Base-by-base conservation (phyloP, 1,284 basidiomycete genomes). In the Kwoniella shivajii region DNA sequence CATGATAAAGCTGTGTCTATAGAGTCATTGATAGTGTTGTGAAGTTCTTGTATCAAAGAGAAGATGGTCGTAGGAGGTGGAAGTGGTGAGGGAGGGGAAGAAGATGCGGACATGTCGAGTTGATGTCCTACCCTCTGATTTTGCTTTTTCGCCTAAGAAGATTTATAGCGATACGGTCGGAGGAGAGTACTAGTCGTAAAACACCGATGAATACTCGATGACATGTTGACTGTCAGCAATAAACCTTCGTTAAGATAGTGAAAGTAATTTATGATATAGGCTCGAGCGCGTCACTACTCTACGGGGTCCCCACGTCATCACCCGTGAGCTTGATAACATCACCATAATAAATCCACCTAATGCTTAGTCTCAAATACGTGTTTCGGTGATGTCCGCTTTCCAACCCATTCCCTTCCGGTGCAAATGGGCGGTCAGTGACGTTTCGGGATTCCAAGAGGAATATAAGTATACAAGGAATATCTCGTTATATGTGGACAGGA, bases 1-100 rank as follows among this genome's bases (percentile, higher is more conserved):
- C 90, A 92, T 54, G 83, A 86, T 49, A 93, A 74, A 6, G 88
- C 84, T 44, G 85, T 85, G 69, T 93, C 91, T 87, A 76, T 67
- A 26, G 48, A 63, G 46, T 49, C 49, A 36, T 47, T 62, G 48
- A 71, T 63, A 16, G 58, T 59, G 16, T 67, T 47, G 58, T 75
- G 72, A 4, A 79, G 56, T 6, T 68, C 63, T 57, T 77, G 77
- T 18, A 77, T 73, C 38, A 79, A 65, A 9, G 43, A 36, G 46
- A 73, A 79, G 34, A 77, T 59, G 18, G 48, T 48, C 3, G 31
- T 31, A 5, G 51, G 50, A 6, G 52, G 45, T 0, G 55, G 46
- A 6, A 29, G 30, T 24, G 50, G 31, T 6, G 45, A 14, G 6
- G 44, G 20, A 16, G 30, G 16, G 27, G 37, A 30, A 14, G 53